These are phyloP conservation scores for Kwoniella sp. DNA, from an alignment of 768 basidiomycete species.

Conservation along the genomic window DNA sequence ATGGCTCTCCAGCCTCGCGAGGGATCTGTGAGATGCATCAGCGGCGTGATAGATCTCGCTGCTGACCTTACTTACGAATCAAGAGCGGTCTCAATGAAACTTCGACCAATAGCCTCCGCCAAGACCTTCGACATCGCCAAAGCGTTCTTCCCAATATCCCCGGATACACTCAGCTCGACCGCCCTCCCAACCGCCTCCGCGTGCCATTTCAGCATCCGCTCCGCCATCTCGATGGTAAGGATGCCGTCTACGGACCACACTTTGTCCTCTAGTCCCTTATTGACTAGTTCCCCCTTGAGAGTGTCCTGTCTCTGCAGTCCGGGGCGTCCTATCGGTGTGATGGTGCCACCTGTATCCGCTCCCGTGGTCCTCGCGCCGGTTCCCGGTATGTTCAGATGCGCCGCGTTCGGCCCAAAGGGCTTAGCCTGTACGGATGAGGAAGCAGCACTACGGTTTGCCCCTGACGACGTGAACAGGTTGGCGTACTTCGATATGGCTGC, in stretches of 20 bases:
- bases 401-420: conserved; percentile 1
- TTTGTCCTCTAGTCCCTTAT: conserved; percentile 59
- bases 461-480: conserved; percentile 54
- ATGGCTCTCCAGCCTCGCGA: conserved; percentile 64
- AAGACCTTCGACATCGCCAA: conserved; percentile 75
- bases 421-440: background rate
- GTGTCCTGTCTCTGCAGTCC: conserved; percentile 22
- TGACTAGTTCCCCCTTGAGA: conserved; percentile 21
- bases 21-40: conserved; percentile 55
- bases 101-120: conserved; percentile 75
- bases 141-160: conserved; percentile 88
- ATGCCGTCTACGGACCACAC: conserved; percentile 75
- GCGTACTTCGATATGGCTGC: conserved; percentile 79
- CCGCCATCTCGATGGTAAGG: conserved; percentile 69
- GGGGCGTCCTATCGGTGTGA: conserved; percentile 14
- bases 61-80: conserved; percentile 65
- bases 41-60: background rate
- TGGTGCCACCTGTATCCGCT: conserved; percentile 49
- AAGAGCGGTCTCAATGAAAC: conserved; percentile 84
- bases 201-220: conserved; percentile 94
- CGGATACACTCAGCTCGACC: conserved; percentile 74
- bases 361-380: conserved; percentile 52
- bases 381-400: background rate
- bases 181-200: conserved; percentile 93
- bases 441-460: background rate